phyloP scores from a whole-genome alignment of 345 rosid genomes.

The Excoecaria cochinchinensis region DNA sequence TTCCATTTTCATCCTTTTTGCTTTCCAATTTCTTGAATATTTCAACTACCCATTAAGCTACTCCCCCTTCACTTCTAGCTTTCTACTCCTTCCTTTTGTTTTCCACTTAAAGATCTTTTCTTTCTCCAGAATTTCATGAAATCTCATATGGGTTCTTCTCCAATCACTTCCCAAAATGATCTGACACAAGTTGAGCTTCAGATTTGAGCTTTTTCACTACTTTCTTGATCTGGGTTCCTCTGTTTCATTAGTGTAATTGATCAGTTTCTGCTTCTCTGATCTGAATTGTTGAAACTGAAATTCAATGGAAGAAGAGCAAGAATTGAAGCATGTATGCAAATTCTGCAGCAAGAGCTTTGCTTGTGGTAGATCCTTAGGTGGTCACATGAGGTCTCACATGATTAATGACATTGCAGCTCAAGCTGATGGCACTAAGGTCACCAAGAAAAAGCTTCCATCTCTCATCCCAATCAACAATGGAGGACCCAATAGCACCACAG shows the following conservation, averaged over 20 bases:
- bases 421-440: constrained; percentile 25
- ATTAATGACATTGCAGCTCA: constrained; percentile 36
- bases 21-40: constrained; percentile 12
- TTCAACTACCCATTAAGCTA: constrained; percentile 24
- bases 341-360: constrained; percentile 61
- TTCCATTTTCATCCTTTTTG: constrained; percentile 19
- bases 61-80: not conserved
- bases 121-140: constrained; percentile 10
- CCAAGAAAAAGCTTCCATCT: constrained; percentile 39
- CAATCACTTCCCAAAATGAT: not conserved
- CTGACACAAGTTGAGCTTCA: constrained; percentile 5
- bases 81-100: not conserved
- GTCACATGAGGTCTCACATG: constrained; percentile 75
- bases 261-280: constrained; percentile 14
- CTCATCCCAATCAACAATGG: constrained; percentile 15
- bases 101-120: constrained; percentile 22
- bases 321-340: constrained; percentile 50
- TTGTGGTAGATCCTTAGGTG: constrained; percentile 71
- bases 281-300: not conserved
- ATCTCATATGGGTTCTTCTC: constrained; percentile 2
- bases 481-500: not conserved
- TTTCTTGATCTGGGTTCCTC: constrained; percentile 40
- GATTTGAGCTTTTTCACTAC: constrained; percentile 17
- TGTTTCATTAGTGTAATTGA: constrained; percentile 27
- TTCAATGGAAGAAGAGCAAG: constrained; percentile 15